Evolutionary conservation across 2,329 filamentous ascomycete species (phyloP).

Genomic region (Microsporum ferrugineum): DNA sequence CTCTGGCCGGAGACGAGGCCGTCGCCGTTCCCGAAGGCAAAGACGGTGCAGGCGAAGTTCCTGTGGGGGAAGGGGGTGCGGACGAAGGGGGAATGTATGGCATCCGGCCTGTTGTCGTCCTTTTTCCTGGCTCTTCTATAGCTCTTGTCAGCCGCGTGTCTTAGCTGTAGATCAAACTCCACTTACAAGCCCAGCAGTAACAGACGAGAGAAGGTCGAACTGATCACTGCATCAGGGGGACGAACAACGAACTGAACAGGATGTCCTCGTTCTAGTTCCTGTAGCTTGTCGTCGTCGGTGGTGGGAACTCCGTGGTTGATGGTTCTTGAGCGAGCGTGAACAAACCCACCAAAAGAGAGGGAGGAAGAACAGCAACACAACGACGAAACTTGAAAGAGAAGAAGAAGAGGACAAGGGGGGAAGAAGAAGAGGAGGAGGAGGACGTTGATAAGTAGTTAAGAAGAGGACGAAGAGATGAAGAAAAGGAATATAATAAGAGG

Average conservation of each 20-base stretch:
- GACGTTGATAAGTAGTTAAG: neutral
- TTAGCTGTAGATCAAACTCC: neutral
- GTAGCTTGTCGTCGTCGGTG: neutral
- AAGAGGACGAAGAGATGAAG: neutral
- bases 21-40: neutral
- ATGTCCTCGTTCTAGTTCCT: neutral
- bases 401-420: neutral
- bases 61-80: slow-evolving; percentile 41
- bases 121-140: neutral
- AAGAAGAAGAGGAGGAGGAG: neutral
- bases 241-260: neutral
- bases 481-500: neutral
- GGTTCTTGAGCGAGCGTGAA: neutral
- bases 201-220: neutral
- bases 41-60: neutral
- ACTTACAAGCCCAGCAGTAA: neutral
- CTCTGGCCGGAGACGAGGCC: neutral
- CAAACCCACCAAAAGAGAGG: neutral
- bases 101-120: slow-evolving; percentile 29
- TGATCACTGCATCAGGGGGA: neutral
- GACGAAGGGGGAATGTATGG: slow-evolving; percentile 42
- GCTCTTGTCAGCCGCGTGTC: neutral
- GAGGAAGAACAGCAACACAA: neutral
- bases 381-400: neutral
- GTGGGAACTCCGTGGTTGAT: neutral